A percentile compares a stretch with the other conserved stretches of the same genome.
Conservation (phyloP, 164 flowering plant genomes). For the Saururus chinensis region DNA sequence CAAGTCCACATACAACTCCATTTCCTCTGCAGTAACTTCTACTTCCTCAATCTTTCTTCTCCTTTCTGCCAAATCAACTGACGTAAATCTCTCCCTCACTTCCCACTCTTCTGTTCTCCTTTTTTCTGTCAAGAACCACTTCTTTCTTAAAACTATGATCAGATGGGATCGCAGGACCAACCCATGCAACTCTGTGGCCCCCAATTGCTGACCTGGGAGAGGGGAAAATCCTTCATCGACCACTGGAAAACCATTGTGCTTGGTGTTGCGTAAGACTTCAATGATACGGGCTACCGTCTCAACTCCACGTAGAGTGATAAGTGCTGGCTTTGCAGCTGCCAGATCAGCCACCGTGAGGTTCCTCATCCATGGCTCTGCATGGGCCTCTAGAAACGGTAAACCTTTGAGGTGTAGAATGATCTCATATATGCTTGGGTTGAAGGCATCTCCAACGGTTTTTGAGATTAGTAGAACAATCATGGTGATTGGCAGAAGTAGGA, state of each 20-base stretch:
- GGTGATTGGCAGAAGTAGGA: constrained; percentile 70
- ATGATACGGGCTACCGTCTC: constrained; percentile 72
- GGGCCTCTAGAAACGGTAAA: constrained; percentile 69
- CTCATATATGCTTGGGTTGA: constrained; percentile 83
- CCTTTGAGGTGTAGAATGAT: constrained; percentile 78
- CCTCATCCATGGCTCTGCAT: constrained; percentile 92
- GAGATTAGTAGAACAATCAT: constrained; percentile 88
- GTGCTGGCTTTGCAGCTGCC: constrained; percentile 60
- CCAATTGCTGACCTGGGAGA: constrained; percentile 22
- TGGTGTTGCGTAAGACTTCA: constrained; percentile 58
- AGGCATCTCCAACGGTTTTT: constrained; percentile 79
- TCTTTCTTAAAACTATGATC: constrained; percentile 54
- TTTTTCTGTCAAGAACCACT: constrained; percentile 54
- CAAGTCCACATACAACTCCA: constrained; percentile 88
- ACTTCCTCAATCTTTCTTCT: constrained; percentile 48
- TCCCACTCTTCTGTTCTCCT: constrained; percentile 76
- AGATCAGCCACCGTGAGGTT: constrained; percentile 75
- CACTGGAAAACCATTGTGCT: constrained; percentile 84
- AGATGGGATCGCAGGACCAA: constrained; percentile 68
- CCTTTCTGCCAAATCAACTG: constrained; percentile 71
- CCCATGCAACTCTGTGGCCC: constrained; percentile 62
- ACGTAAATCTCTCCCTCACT: constrained; percentile 50
- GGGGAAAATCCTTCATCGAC: constrained; percentile 43
- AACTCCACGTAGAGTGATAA: constrained; percentile 53
- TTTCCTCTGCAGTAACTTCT: constrained; percentile 47